phyloP scores from a whole-genome alignment of 2,329 filamentous ascomycete genomes.

The Aspergillus puulaauensis region DNA sequence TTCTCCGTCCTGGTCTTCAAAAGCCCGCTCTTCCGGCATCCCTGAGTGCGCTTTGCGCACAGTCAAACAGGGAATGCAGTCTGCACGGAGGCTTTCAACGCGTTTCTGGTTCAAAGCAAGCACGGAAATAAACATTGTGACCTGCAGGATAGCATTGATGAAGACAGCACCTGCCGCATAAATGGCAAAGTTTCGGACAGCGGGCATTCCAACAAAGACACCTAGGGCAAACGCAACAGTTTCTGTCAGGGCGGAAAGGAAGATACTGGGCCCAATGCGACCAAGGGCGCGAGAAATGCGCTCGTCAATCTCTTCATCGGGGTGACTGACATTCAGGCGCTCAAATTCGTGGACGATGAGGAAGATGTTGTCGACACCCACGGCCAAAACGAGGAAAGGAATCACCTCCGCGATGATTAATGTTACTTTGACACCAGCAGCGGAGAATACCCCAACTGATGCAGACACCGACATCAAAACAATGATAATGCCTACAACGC shows the following conservation, averaged over 20 bases:
- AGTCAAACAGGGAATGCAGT: slow-evolving; percentile 87
- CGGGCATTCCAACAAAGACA: slow-evolving; percentile 94
- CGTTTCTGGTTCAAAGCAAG: slow-evolving; percentile 87
- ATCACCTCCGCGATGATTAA: slow-evolving; percentile 98
- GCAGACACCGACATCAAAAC: slow-evolving; percentile 97
- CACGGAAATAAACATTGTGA: slow-evolving; percentile 95
- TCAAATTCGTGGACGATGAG: slow-evolving; percentile 98
- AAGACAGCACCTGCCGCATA: slow-evolving; percentile 96
- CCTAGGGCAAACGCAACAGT: slow-evolving; percentile 91
- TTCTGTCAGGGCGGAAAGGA: slow-evolving; percentile 92
- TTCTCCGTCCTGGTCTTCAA: slow-evolving; percentile 75
- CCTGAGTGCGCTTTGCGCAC: slow-evolving; percentile 70
- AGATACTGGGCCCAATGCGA: slow-evolving; percentile 93
- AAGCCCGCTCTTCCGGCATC: slow-evolving; percentile 64
- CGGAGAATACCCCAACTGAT: slow-evolving; percentile 92
- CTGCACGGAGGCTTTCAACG: slow-evolving; percentile 82
- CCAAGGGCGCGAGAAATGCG: slow-evolving; percentile 86
- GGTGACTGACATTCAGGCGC: slow-evolving; percentile 86
- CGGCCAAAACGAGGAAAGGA: slow-evolving; percentile 91
- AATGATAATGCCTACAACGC: slow-evolving; percentile 91
- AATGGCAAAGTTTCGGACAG: slow-evolving; percentile 93
- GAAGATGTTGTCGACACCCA: slow-evolving; percentile 99
- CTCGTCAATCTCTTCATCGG: slow-evolving; percentile 82
- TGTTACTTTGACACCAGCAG: slow-evolving; percentile 86
- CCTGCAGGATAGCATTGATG: slow-evolving; percentile 94